phyloP scores from a whole-genome alignment of 352 stramenopile genomes.

The Globisporangium middletonii region DNA sequence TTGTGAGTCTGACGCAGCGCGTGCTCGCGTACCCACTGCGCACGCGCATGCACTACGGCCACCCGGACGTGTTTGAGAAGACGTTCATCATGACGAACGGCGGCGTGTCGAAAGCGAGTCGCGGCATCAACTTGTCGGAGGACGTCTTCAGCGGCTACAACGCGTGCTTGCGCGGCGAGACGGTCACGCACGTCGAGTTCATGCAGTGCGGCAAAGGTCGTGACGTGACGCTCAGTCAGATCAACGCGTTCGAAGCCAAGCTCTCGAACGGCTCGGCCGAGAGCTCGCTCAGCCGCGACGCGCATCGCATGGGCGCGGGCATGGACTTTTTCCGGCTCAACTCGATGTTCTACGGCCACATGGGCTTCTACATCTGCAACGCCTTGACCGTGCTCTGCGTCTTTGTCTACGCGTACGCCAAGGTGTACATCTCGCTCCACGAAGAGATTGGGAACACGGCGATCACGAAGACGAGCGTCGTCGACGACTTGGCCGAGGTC shows the following conservation, averaged over 20 bases:
- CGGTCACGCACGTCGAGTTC: slow-evolving; percentile 80
- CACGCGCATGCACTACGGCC: slow-evolving; percentile 84
- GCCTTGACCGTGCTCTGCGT: slow-evolving; percentile 75
- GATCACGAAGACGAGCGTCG: slow-evolving; percentile 68
- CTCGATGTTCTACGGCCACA: slow-evolving; percentile 88
- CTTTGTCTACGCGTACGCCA: slow-evolving; percentile 77
- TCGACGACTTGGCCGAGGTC: slow-evolving; percentile 70
- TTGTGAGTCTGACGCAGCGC: slow-evolving; percentile 83
- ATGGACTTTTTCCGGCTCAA: slow-evolving; percentile 90
- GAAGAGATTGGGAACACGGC: slow-evolving; percentile 60
- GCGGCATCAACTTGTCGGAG: slow-evolving; percentile 87
- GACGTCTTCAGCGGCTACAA: slow-evolving; percentile 89
- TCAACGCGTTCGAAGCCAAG: slow-evolving; percentile 86
- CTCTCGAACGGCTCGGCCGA: slow-evolving; percentile 77
- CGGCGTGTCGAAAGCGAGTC: slow-evolving; percentile 81
- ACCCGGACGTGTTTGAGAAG: slow-evolving; percentile 88
- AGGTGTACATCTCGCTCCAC: slow-evolving; percentile 83
- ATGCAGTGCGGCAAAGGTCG: slow-evolving; percentile 87
- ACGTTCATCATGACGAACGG: slow-evolving; percentile 82
- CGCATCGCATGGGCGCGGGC: slow-evolving; percentile 71
- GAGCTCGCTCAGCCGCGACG: slow-evolving; percentile 72
- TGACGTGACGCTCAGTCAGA: slow-evolving; percentile 85
- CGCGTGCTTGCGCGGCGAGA: slow-evolving; percentile 61
- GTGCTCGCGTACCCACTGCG: slow-evolving; percentile 72
- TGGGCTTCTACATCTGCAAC: slow-evolving; percentile 88